phyloP scores from a whole-genome alignment of 2,329 filamentous ascomycete genomes.

The Fusarium agapanthi region DNA sequence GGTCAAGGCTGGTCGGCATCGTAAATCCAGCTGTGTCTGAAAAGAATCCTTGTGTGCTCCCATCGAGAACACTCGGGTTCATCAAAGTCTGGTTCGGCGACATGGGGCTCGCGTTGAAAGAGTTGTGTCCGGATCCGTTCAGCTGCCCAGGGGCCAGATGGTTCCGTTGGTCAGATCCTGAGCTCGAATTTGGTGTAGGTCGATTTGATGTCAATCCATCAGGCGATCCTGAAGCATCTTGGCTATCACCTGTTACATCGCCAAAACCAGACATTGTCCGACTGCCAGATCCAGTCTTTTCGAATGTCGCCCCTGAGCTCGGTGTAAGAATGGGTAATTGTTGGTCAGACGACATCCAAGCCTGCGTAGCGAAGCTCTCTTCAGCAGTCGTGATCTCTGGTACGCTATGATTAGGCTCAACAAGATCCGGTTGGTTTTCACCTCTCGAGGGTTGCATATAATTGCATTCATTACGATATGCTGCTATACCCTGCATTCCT shows the following conservation, averaged over 20 bases:
- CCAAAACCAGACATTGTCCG: constrained; percentile 50
- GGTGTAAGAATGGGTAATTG: constrained; percentile 50
- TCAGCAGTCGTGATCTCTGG: constrained; percentile 37
- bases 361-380: constrained; percentile 43
- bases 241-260: constrained; percentile 55
- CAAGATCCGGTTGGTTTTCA: constrained; percentile 54
- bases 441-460: constrained; percentile 53
- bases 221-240: constrained; percentile 59
- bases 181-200: constrained; percentile 68
- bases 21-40: constrained; percentile 51
- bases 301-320: constrained; percentile 47
- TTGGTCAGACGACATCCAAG: constrained; percentile 54
- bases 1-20: constrained; percentile 37
- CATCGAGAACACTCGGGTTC: constrained; percentile 50
- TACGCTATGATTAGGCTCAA: constrained; percentile 46
- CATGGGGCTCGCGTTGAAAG: constrained; percentile 63
- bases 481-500: constrained; percentile 52
- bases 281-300: constrained; percentile 44
- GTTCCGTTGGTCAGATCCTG: constrained; percentile 43
- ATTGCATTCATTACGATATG: constrained; percentile 56
- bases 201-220: constrained; percentile 61
- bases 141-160: constrained; percentile 45
- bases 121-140: constrained; percentile 52
- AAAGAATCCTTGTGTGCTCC: constrained; percentile 52
- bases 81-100: constrained; percentile 54